phyloP scores from a whole-genome alignment of 192 early-diverging fungal genomes.

The Piromyces finnis region DNA sequence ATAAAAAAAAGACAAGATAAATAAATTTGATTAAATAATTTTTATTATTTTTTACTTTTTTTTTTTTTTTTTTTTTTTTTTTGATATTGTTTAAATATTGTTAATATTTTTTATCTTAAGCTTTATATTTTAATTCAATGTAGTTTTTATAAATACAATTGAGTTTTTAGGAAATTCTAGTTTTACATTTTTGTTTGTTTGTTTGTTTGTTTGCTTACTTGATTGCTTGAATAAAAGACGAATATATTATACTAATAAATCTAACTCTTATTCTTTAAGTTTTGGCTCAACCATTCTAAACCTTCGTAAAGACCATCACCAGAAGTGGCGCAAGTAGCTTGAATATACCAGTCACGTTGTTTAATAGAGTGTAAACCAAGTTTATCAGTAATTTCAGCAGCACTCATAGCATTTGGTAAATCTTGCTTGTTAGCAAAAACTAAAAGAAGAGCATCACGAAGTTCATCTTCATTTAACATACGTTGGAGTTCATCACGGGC shows the following conservation, averaged over 20 bases:
- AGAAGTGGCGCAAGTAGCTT: constrained; percentile 74
- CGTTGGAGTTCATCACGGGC: constrained; percentile 86
- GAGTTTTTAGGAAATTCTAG: too few species aligned
- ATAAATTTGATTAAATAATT: too few species aligned
- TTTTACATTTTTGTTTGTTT: too few species aligned
- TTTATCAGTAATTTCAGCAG: constrained; percentile 83
- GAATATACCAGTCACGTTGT: constrained; percentile 81
- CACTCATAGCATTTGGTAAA: constrained; percentile 88
- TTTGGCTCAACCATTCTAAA: constrained; percentile 6
- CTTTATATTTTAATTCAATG: too few species aligned
- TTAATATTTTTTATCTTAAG: too few species aligned
- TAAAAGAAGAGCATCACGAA: constrained; percentile 72
- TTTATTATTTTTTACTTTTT: too few species aligned
- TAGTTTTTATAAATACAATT: too few species aligned
- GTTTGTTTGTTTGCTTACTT: too few species aligned
- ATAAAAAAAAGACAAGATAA: too few species aligned
- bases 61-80: too few species aligned
- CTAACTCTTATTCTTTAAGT: background rate
- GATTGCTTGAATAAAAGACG: too few species aligned
- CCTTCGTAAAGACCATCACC: constrained; percentile 97
- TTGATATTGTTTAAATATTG: too few species aligned
- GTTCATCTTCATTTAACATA: constrained; percentile 91
- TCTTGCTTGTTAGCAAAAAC: constrained; percentile 99
- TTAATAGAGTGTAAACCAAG: constrained; percentile 68
- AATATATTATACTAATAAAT: background rate